Evolutionary conservation across 2,329 filamentous ascomycete species (phyloP).

Genomic region (Tolypocladium capitatum): DNA sequence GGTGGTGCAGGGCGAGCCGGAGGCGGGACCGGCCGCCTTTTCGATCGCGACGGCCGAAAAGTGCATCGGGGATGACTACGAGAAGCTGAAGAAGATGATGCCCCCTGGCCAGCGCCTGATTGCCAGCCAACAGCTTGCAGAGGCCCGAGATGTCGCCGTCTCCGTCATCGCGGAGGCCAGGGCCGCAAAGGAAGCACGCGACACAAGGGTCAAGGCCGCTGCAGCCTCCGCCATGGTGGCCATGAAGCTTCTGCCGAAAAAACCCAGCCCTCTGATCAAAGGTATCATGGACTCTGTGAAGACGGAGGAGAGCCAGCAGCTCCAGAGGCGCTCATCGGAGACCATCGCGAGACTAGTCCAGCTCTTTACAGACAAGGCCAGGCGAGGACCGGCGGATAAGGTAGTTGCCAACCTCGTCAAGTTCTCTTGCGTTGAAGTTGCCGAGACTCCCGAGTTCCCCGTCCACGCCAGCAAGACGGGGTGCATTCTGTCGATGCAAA

Average conservation of each 20-base stretch:
- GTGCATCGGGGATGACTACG: slow-evolving; percentile 73
- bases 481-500: slow-evolving; percentile 82
- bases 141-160: slow-evolving; percentile 58
- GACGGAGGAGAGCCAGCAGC: slow-evolving; percentile 76
- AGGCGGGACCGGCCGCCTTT: slow-evolving; percentile 87
- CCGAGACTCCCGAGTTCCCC: slow-evolving; percentile 90
- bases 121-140: slow-evolving; percentile 62
- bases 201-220: slow-evolving; percentile 74
- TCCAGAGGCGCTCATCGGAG: slow-evolving; percentile 75
- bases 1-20: slow-evolving; percentile 83
- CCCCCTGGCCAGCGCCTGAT: slow-evolving; percentile 79
- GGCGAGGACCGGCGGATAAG: slow-evolving; percentile 82
- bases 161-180: slow-evolving; percentile 69
- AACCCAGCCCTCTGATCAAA: slow-evolving; percentile 84
- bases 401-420: slow-evolving; percentile 92
- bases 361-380: slow-evolving; percentile 67
- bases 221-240: slow-evolving; percentile 80
- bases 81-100: slow-evolving; percentile 77
- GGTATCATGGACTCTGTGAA: slow-evolving; percentile 98
- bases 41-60: slow-evolving; percentile 79
- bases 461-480: slow-evolving; percentile 67
- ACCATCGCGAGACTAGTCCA: slow-evolving; percentile 79
- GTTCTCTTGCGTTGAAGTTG: slow-evolving; percentile 94
- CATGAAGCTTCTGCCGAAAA: slow-evolving; percentile 82
- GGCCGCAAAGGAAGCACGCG: slow-evolving; percentile 64